A percentile compares a stretch with the other conserved stretches of the same genome.
Evolutionary conservation across 2,329 filamentous ascomycete species (phyloP).

Genomic region (Talaromyces sp.): DNA sequence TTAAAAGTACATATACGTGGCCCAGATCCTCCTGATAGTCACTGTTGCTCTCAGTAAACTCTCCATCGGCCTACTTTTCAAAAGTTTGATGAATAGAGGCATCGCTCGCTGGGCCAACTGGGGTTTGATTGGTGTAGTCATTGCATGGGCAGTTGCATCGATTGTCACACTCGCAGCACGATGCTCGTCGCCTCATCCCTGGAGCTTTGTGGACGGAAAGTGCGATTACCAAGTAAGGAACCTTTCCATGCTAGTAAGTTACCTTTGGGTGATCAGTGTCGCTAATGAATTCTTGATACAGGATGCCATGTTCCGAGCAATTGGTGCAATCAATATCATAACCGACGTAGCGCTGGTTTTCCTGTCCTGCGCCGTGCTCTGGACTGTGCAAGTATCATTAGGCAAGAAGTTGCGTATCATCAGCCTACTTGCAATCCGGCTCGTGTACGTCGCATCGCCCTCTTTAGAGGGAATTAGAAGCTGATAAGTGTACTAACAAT

Average conservation of each 20-base stretch:
- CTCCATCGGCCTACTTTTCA: slow-evolving; percentile 25
- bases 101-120: slow-evolving; percentile 20
- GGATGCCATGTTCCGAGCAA: slow-evolving; percentile 22
- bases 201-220: slow-evolving; percentile 22
- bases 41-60: slow-evolving; percentile 26
- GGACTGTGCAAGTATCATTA: slow-evolving; percentile 24
- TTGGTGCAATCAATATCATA: slow-evolving; percentile 24
- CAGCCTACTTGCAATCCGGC: slow-evolving; percentile 22
- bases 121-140: slow-evolving; percentile 22
- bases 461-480: not conserved
- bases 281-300: not conserved
- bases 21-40: slow-evolving; percentile 25
- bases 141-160: slow-evolving; percentile 24
- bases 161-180: slow-evolving; percentile 24
- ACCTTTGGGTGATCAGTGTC: not conserved
- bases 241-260: not conserved
- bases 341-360: slow-evolving; percentile 22
- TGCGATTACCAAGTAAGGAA: slow-evolving; percentile 24
- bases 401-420: slow-evolving; percentile 24
- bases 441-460: slow-evolving; percentile 19
- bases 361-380: slow-evolving; percentile 24
- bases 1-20: slow-evolving; percentile 24
- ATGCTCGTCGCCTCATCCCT: slow-evolving; percentile 25
- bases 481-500: not conserved
- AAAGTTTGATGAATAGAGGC: slow-evolving; percentile 24